phyloP scores from a whole-genome alignment of 2,329 filamentous ascomycete species.

The Colletotrichum magnum region DNA sequence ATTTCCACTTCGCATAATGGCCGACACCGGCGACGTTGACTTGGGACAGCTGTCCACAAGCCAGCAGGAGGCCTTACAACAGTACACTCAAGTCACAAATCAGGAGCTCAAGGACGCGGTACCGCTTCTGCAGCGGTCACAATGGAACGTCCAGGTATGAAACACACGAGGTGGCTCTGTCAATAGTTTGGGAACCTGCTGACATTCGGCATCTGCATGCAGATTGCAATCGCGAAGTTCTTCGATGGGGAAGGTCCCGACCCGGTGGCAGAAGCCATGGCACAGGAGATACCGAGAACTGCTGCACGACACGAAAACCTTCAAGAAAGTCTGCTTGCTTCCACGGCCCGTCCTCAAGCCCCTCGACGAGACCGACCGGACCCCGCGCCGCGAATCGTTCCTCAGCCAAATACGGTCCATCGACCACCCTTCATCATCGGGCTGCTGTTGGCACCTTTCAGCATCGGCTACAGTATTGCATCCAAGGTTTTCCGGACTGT shows the following conservation, averaged over 20 bases:
- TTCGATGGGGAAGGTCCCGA: slow-evolving; percentile 95
- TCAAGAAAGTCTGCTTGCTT: slow-evolving; percentile 68
- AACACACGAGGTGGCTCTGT: not conserved
- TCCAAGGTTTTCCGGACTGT: slow-evolving; percentile 80
- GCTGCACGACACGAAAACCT: slow-evolving; percentile 81
- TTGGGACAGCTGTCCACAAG: slow-evolving; percentile 79
- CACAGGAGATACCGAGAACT: slow-evolving; percentile 73
- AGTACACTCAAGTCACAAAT: slow-evolving; percentile 89
- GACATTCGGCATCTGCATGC: not conserved
- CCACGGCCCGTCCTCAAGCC: slow-evolving; percentile 43
- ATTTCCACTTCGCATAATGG: slow-evolving; percentile 48
- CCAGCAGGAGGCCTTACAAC: slow-evolving; percentile 88
- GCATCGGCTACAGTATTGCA: slow-evolving; percentile 80
- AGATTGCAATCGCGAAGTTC: slow-evolving; percentile 98
- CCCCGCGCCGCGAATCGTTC: slow-evolving; percentile 88
- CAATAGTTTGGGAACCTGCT: not conserved
- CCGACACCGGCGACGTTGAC: slow-evolving; percentile 65
- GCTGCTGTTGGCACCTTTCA: slow-evolving; percentile 86
- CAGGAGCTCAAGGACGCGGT: slow-evolving; percentile 84
- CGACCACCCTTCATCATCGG: slow-evolving; percentile 82
- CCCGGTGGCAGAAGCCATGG: slow-evolving; percentile 81
- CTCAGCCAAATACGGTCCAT: slow-evolving; percentile 78
- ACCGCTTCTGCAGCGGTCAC: slow-evolving; percentile 83
- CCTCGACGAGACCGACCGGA: slow-evolving; percentile 59
- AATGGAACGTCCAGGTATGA: slow-evolving; percentile 94